Evolutionary conservation across 2,329 filamentous ascomycete genomes (phyloP).

Genomic region (Elsinoe arachidis): DNA sequence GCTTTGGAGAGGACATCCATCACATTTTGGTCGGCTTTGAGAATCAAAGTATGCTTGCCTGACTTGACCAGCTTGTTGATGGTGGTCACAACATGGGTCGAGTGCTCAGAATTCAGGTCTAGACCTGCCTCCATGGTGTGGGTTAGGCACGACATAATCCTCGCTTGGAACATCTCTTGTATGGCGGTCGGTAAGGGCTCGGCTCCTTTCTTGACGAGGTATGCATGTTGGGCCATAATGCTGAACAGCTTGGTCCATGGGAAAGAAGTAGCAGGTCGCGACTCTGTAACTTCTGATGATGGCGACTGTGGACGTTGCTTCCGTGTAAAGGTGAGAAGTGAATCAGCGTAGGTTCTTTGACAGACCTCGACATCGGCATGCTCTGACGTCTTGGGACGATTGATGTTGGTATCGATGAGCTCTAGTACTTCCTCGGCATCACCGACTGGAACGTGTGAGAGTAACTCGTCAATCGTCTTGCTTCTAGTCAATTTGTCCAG

Average conservation of each 20-base stretch:
- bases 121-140: slow-evolving; percentile 22
- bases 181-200: slow-evolving; percentile 35
- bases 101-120: slow-evolving; percentile 1
- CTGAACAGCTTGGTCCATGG: slow-evolving; percentile 21
- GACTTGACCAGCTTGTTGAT: background rate
- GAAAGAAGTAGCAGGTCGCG: background rate
- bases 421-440: slow-evolving; percentile 47
- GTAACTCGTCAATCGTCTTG: slow-evolving; percentile 70
- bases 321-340: slow-evolving; percentile 44
- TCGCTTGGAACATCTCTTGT: slow-evolving; percentile 45
- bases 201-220: slow-evolving; percentile 22
- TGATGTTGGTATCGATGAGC: slow-evolving; percentile 39
- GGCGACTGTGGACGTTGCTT: slow-evolving; percentile 20
- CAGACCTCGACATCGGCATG: slow-evolving; percentile 37
- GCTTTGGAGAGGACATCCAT: background rate
- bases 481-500: slow-evolving; percentile 82
- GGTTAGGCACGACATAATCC: slow-evolving; percentile 47
- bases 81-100: background rate
- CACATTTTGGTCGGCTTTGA: background rate
- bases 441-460: slow-evolving; percentile 50
- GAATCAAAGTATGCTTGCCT: background rate
- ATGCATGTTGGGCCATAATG: slow-evolving; percentile 29
- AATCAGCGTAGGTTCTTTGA: slow-evolving; percentile 43
- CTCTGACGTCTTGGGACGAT: slow-evolving; percentile 36
- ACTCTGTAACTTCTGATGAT: too few species aligned